Conservation (phyloP, 495 filamentous ascomycete genomes). For the Penicillium coffeae region DNA sequence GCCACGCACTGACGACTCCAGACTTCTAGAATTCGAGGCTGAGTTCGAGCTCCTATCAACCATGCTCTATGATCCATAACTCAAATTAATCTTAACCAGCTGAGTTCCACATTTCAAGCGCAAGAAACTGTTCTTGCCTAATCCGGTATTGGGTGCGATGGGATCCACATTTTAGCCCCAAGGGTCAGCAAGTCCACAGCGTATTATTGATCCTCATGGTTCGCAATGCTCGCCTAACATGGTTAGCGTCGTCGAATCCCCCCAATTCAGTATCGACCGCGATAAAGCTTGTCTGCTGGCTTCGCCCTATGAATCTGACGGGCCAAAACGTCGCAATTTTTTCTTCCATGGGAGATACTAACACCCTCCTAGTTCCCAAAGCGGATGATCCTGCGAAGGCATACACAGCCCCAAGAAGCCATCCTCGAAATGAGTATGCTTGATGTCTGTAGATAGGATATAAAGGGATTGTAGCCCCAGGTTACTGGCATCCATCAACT, state of each 20-base stretch:
- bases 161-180: too few species aligned
- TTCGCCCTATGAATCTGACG: not conserved
- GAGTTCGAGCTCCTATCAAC: too few species aligned
- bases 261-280: not conserved
- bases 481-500: not conserved
- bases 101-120: too few species aligned
- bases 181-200: too few species aligned
- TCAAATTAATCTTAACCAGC: too few species aligned
- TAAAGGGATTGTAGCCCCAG: not conserved
- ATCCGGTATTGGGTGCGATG: too few species aligned
- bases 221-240: not conserved
- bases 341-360: not conserved
- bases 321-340: not conserved
- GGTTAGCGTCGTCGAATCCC: not conserved
- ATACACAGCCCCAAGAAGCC: not conserved
- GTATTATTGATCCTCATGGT: not conserved
- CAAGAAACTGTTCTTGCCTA: too few species aligned
- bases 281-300: not conserved
- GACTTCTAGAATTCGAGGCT: too few species aligned
- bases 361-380: not conserved
- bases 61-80: too few species aligned
- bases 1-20: too few species aligned
- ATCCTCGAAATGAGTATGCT: not conserved
- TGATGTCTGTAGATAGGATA: not conserved
- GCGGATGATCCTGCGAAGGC: not conserved